Evolutionary conservation across 192 early-diverging fungal genomes (phyloP).

Genomic region (Rhizophagus sp.): DNA sequence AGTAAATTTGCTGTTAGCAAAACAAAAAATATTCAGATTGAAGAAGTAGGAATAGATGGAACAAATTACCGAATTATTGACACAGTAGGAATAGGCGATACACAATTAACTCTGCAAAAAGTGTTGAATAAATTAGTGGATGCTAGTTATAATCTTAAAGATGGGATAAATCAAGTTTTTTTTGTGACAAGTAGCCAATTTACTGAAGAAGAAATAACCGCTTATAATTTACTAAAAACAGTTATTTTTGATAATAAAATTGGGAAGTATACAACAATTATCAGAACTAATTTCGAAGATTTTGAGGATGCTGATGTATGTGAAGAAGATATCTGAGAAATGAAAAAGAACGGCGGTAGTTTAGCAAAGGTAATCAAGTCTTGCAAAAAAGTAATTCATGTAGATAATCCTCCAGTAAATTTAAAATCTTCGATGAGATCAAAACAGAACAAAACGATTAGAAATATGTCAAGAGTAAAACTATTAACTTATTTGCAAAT

Average conservation of each 20-base stretch:
- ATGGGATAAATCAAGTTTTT: conserved; percentile 1
- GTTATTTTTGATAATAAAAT: background rate
- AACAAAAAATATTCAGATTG: background rate
- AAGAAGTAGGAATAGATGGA: no score
- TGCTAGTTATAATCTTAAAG: background rate
- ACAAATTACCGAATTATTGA: background rate
- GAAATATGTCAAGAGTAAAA: background rate
- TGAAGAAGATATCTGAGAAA: background rate
- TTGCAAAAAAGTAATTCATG: background rate
- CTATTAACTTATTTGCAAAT: background rate
- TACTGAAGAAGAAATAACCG: background rate
- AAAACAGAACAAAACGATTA: background rate
- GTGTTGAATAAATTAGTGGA: background rate
- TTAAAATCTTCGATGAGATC: background rate
- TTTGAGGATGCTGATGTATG: no score
- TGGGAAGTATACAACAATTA: background rate
- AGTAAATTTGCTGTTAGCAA: no score
- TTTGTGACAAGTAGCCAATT: background rate
- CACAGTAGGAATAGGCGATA: background rate
- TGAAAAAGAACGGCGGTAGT: background rate
- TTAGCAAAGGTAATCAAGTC: background rate
- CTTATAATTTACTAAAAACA: background rate
- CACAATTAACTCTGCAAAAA: background rate
- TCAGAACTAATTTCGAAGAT: background rate
- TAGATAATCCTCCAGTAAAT: background rate